Evolutionary conservation across 176 grass and related monocot species (phyloP), one percentile per base, ranked within the genome.

Genomic region (Neostapfia colusana): DNA sequence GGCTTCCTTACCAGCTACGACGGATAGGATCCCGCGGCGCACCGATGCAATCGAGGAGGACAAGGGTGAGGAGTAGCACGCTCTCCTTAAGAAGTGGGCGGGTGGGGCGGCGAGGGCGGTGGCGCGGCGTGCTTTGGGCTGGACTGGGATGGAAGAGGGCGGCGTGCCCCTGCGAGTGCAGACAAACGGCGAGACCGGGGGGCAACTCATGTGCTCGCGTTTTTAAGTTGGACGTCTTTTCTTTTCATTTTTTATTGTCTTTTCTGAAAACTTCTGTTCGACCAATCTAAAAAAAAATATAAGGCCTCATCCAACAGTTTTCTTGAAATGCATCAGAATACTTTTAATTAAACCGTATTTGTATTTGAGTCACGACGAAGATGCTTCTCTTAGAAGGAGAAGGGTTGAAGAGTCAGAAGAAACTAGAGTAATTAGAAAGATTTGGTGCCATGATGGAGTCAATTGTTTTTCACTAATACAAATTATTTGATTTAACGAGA

Each of bases 1-100:
- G 74, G 41, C 10, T 48, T 76, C 26, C 74, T 63, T 48, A 76
- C 74, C 74, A 36, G 18, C 73, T 57, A 46, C 8, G 56, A 20
- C 24, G 26, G 74, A 14, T 5, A 6, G 56, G 25, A 36, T 76
- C 73, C 42, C 40, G 11, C 2, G 0, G 4, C 17, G 10, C 56
- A 24, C 38, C 56, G 38, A 39, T 1, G 13, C n/a, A n/a, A 5
- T 8, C 2, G 70, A 56, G 10, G 73, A 25, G 54, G 72, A 20
- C 11, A 12, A 48, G 42, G 42, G 42, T 2, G 11, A 10, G 42
- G 42, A 10, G 13, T 21, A 58, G 72, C 53, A 11, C 53, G 24
- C 42, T 48, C 13, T 13, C 11, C 25, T 62, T 2, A 62, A 34
- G 4, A 34, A 16, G 58, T 1, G 26, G 27, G 58, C 58, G 7